Conservation (phyloP, 2,329 filamentous ascomycete species). For the Scedosporium minutisporum region DNA sequence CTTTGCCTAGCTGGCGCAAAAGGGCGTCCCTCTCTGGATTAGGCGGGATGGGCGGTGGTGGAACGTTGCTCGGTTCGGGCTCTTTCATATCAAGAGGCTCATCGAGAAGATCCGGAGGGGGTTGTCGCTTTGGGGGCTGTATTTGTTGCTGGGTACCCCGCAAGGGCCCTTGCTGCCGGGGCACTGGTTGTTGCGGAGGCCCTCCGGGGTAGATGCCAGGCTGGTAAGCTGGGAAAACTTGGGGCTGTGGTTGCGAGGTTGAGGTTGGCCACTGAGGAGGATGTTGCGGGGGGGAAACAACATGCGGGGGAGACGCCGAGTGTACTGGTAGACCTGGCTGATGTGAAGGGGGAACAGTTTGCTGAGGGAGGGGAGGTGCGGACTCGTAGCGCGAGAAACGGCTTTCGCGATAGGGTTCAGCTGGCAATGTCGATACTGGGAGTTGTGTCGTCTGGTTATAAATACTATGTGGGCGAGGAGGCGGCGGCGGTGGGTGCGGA, state of each 20-base stretch:
- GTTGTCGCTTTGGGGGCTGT: conserved; percentile 22
- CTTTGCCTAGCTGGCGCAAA: conserved; percentile 62
- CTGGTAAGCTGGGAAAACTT: neutral
- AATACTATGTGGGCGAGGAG: neutral
- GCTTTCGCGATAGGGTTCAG: neutral
- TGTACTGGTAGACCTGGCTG: neutral
- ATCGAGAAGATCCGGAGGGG: conserved; percentile 45
- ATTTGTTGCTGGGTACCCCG: neutral
- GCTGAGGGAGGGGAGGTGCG: conserved; percentile 28
- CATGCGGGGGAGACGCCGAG: neutral
- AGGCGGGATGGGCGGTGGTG: conserved; percentile 79
- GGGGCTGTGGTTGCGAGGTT: neutral
- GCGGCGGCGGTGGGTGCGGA: conserved; percentile 8
- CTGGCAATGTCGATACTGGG: neutral
- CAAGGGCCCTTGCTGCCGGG: neutral
- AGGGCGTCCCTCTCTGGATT: conserved; percentile 94
- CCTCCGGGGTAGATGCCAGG: neutral
- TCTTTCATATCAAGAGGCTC: conserved; percentile 44
- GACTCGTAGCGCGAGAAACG: conserved; percentile 35
- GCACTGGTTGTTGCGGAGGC: neutral
- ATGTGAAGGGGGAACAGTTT: conserved; percentile 4
- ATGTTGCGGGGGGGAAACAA: neutral
- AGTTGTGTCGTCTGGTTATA: neutral
- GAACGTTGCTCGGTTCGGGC: conserved; percentile 37
- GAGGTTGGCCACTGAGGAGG: neutral